Base-by-base conservation (phyloP, 371 early-diverging fungal species). In the Mucor indicus region DNA sequence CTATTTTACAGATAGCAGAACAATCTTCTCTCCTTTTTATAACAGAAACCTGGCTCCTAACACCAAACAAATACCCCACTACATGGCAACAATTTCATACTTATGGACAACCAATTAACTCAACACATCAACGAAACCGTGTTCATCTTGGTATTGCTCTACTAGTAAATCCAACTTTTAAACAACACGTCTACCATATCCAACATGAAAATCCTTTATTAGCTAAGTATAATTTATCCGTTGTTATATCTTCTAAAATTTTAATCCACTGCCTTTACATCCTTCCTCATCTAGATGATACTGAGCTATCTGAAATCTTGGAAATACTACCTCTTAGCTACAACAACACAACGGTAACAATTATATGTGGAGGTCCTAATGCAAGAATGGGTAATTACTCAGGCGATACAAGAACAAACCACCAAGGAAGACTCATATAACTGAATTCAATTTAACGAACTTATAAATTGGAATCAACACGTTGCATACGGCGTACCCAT, bases 351-450 rank as follows among this genome's bases (percentile, higher is more conserved):
- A 33, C 35, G 4, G n/a, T n/a, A 33, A 33, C 35, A 4, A 43
- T 57, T 10, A 51, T 57, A 2, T 52, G 52, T 39, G 58, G 52
- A 6, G 39, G 48, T 32, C 15, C 48, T 11, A 57, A 57, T 22
- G 44, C 44, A 3, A 6, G 52, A 10, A 38, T 48, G 12, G 48
- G 48, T n/a, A 1, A 29, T 15, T 3, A 29, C n/a, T 20, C 37
- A 30, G 48, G 52, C 7, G 58, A 48, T 10, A 10, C n/a, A 10
- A 9, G 0, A 12, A 17, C 27, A 0, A 52, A 37, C 13, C 15
- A 42, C n/a, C 37, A 40, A 10, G 58, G 52, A 15, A 24, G 25
- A 22, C 10, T 13, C 23, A 33, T 13, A 33, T 13, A 15, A 33
- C 15, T 33, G 35, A 4, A 33, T 33, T n/a, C 10, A 15, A 13